A percentile compares a stretch with the other conserved stretches of the same genome.
phyloP scores from a whole-genome alignment of 2,329 filamentous ascomycete genomes.

The Colletotrichum somersetense region DNA sequence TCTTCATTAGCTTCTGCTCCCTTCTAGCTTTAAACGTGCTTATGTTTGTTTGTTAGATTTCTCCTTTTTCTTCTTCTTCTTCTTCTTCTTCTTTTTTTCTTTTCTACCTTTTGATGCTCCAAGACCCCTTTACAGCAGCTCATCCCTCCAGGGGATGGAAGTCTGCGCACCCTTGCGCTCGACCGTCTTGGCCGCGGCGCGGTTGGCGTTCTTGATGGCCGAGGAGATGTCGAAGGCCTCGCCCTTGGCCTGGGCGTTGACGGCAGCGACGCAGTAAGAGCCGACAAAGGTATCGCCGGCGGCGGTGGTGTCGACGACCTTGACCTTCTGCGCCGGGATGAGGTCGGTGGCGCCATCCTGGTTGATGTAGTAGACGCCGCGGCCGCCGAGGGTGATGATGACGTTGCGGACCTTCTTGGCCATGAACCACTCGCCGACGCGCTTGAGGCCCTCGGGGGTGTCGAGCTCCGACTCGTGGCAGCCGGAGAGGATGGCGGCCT shows the following conservation, averaged over 20 bases:
- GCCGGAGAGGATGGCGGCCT: conserved; percentile 80
- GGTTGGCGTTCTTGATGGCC: conserved; percentile 68
- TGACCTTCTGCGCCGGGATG: conserved; percentile 75
- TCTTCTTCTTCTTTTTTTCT: conserved; percentile 8
- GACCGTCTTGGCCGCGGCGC: conserved; percentile 57
- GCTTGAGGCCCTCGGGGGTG: conserved; percentile 56
- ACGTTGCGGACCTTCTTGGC: conserved; percentile 78
- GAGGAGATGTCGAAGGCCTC: conserved; percentile 65
- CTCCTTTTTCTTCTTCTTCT: background rate
- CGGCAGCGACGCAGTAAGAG: conserved; percentile 82
- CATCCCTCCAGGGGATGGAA: conserved; percentile 60
- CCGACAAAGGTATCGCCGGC: conserved; percentile 97
- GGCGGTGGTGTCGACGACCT: conserved; percentile 91
- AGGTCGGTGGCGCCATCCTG: conserved; percentile 57
- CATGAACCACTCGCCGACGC: conserved; percentile 72
- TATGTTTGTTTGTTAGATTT: conserved; percentile 17
- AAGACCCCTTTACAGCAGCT: conserved; percentile 46
- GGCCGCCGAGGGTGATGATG: conserved; percentile 85
- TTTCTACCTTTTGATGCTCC: background rate
- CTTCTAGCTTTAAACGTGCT: background rate
- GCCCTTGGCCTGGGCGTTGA: conserved; percentile 54
- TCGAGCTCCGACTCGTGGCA: conserved; percentile 64
- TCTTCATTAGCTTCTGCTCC: background rate
- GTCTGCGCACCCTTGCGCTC: conserved; percentile 57
- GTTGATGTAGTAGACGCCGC: conserved; percentile 79